Base-by-base conservation (phyloP, 495 filamentous ascomycete genomes). In the Jackrogersella multiformis region DNA sequence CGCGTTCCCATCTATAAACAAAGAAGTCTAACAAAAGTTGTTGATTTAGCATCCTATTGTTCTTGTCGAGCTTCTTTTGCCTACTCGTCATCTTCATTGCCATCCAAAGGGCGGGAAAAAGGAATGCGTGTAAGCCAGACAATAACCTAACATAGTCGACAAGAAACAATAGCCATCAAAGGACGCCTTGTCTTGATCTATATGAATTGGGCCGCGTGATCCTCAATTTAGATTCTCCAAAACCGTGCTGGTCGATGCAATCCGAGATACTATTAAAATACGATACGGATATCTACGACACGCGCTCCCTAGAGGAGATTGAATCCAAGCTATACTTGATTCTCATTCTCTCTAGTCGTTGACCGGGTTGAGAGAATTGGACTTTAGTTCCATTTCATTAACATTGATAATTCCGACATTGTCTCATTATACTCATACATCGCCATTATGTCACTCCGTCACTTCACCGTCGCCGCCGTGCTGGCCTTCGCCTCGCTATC, bases 261-360 rank as follows among this genome's bases (percentile, higher is more conserved):
- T 36, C 20, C 35, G 41, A 49, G 55, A 51, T 15, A 56, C 28
- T 16, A 64, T 57, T 13, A 51, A n/a, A 64, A 44, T 32, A 63
- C 48, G 44, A 61, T 10, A 36, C 56, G 42, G 26, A 63, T 32
- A 52, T 38, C 15, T 35, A 46, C 45, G 57, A 52, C 26, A n/a
- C 49, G 24, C 10, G 9, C 48, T 64, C 59, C 44, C 56, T 32
- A 56, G 60, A 69, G 66, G 56, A 61, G 61, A 61, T 57, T 41
- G 42, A 56, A 61, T 56, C 42, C 52, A 24, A 9, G n/a, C 45
- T 21, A 45, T 30, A 52, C 26, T 57, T 49, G 45, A 70, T 53
- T 65, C 56, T 39, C n/a, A 48, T 64, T 61, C 65, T 69, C 67
- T 70, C 67, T 41, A 53, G 66, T 69, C 66, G 66, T 69, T 69